Percentiles rank a stretch among this genome's conserved stretches.
These are phyloP conservation scores for Talaromyces amestolkiae DNA, from an alignment of 2,329 filamentous ascomycete genomes.

Conservation along the genomic window DNA sequence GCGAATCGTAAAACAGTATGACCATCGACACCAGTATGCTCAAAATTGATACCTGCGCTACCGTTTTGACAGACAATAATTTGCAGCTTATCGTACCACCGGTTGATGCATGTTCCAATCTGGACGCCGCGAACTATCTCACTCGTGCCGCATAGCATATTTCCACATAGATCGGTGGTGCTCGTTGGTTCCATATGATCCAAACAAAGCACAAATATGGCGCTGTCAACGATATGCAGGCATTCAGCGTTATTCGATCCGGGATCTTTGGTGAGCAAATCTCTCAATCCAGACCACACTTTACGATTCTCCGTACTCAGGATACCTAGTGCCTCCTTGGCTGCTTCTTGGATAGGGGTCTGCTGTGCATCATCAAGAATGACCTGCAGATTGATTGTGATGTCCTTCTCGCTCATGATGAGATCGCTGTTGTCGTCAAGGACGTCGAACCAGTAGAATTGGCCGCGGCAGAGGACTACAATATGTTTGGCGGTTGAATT, in stretches of 20 bases:
- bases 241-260: conserved; percentile 95
- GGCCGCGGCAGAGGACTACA: conserved; percentile 87
- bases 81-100: conserved; percentile 99
- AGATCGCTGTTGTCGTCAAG: conserved; percentile 90
- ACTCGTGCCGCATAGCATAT: conserved; percentile 96
- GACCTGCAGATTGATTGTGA: conserved; percentile 85
- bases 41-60: conserved; percentile 97
- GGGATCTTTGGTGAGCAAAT: conserved; percentile 79
- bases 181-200: conserved; percentile 86
- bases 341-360: conserved; percentile 86
- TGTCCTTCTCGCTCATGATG: conserved; percentile 95
- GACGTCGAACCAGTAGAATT: conserved; percentile 99
- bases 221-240: conserved; percentile 90
- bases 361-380: conserved; percentile 88
- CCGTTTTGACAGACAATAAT: conserved; percentile 99
- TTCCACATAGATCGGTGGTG: conserved; percentile 84
- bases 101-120: conserved; percentile 94
- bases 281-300: conserved; percentile 86
- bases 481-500: conserved; percentile 91
- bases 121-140: conserved; percentile 90
- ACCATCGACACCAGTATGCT: conserved; percentile 95
- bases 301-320: conserved; percentile 96
- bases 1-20: conserved; percentile 96
- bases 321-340: conserved; percentile 91
- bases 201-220: conserved; percentile 85